Conservation (phyloP, 805 yeast genomes). For the Barnettozyma vustinii region DNA sequence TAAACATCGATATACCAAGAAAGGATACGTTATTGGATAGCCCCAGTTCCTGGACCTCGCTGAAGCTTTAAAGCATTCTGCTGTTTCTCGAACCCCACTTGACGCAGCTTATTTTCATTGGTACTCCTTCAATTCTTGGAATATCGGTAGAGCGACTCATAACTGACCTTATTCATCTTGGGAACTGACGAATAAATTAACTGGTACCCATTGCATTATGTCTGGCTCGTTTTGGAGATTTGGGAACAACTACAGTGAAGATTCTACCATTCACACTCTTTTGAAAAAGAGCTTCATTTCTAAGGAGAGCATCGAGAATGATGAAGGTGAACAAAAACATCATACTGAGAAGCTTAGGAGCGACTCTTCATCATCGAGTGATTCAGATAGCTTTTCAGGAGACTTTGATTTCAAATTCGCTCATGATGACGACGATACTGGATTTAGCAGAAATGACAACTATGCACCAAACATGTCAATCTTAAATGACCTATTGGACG, state of each 20-base stretch:
- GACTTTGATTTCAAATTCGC: conserved; percentile 8
- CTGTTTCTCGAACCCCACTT: too few species aligned
- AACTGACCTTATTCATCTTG: background rate
- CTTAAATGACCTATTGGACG: conserved; percentile 62
- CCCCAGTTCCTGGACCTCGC: background rate
- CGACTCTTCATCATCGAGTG: conserved; percentile 16
- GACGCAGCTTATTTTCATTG: background rate
- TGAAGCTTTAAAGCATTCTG: background rate
- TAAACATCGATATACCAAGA: background rate
- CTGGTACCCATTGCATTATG: conserved; percentile 19
- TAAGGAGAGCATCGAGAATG: conserved; percentile 32
- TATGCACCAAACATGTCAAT: conserved; percentile 37
- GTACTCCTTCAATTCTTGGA: too few species aligned
- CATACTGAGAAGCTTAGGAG: conserved; percentile 20
- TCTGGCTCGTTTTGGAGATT: conserved; percentile 54
- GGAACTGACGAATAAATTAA: background rate
- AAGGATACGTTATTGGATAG: background rate
- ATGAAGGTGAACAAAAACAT: background rate
- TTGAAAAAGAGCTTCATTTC: conserved; percentile 36
- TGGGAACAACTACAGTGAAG: conserved; percentile 50
- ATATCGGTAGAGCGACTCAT: background rate
- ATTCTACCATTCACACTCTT: conserved; percentile 49
- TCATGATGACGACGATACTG: conserved; percentile 28
- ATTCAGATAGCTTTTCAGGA: conserved; percentile 14
- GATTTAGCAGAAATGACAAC: conserved; percentile 14